Evolutionary conservation across 2,329 filamentous ascomycete species (phyloP).

Genomic region (Dryadomyces quercus-mongolicae): DNA sequence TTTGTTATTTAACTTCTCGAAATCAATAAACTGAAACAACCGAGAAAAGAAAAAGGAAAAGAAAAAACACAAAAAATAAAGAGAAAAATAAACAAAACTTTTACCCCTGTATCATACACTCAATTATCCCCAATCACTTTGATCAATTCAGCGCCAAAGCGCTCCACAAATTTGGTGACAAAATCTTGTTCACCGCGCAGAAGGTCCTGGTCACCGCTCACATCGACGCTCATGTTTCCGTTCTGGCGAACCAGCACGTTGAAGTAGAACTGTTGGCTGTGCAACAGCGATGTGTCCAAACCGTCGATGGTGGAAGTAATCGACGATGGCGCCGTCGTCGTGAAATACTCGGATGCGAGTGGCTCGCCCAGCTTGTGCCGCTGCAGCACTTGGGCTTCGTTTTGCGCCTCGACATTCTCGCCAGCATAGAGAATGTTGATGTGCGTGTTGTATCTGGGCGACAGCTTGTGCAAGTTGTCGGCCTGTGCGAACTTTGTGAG

Average conservation of each 20-base stretch:
- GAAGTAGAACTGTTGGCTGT: slow-evolving; percentile 8
- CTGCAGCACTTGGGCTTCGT: not conserved
- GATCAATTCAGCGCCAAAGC: no score
- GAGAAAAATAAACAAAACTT: no score
- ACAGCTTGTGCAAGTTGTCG: slow-evolving; percentile 5
- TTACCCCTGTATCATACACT: no score
- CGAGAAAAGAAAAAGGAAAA: no score
- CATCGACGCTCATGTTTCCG: slow-evolving; percentile 5
- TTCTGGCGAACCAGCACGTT: slow-evolving; percentile 8
- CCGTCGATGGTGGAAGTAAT: slow-evolving; percentile 3
- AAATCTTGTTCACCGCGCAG: not conserved
- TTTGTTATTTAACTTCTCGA: no score
- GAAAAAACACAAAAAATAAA: no score
- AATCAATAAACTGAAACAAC: no score
- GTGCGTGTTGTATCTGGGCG: slow-evolving; percentile 8
- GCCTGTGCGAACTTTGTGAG: slow-evolving; percentile 11
- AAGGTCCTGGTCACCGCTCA: slow-evolving; percentile 9
- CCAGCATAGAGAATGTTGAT: slow-evolving; percentile 10
- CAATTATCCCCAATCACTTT: no score
- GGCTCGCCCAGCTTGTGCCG: slow-evolving; percentile 9
- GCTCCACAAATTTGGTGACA: no score
- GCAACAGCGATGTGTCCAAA: slow-evolving; percentile 4
- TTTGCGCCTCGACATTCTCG: not conserved
- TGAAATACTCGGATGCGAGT: slow-evolving; percentile 11
- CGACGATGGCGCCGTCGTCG: slow-evolving; percentile 2